Evolutionary conservation across 495 filamentous ascomycete species (phyloP).

Genomic region (Xylaria castorea): DNA sequence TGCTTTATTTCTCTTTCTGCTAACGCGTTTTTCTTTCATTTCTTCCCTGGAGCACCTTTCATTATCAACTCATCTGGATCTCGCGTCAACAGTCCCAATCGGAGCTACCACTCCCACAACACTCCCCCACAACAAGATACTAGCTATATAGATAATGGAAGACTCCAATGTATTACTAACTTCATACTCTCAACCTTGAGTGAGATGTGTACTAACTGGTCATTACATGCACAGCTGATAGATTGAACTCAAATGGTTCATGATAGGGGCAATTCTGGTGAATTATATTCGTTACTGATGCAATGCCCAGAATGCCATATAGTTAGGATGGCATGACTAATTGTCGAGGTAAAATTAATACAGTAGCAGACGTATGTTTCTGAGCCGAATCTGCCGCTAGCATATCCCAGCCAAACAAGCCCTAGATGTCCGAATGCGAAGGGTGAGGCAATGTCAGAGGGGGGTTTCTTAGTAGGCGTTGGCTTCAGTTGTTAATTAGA

Average conservation of each 20-base stretch:
- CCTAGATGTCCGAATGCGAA: not conserved
- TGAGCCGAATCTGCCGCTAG: not conserved
- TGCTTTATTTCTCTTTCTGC: not conserved
- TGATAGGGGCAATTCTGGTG: too few species aligned
- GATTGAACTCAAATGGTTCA: not conserved
- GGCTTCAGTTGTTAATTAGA: not conserved
- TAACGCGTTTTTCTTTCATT: not conserved
- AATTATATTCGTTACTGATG: not conserved
- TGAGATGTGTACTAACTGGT: not conserved
- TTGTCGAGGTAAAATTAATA: not conserved
- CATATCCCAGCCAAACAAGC: not conserved
- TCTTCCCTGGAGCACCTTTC: slow-evolving; percentile 4
- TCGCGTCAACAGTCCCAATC: not conserved
- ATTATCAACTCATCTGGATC: not conserved
- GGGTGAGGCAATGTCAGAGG: not conserved
- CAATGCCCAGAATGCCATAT: not conserved
- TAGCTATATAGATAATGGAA: slow-evolving; percentile 21
- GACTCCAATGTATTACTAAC: slow-evolving; percentile 18
- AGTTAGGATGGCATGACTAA: not conserved
- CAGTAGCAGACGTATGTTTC: not conserved
- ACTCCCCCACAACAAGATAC: not conserved
- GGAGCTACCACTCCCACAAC: not conserved
- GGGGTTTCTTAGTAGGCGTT: not conserved
- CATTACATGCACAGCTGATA: not conserved
- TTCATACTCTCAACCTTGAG: not conserved